phyloP scores from a whole-genome alignment of 2,329 filamentous ascomycete species.

The Xylogone sp. region DNA sequence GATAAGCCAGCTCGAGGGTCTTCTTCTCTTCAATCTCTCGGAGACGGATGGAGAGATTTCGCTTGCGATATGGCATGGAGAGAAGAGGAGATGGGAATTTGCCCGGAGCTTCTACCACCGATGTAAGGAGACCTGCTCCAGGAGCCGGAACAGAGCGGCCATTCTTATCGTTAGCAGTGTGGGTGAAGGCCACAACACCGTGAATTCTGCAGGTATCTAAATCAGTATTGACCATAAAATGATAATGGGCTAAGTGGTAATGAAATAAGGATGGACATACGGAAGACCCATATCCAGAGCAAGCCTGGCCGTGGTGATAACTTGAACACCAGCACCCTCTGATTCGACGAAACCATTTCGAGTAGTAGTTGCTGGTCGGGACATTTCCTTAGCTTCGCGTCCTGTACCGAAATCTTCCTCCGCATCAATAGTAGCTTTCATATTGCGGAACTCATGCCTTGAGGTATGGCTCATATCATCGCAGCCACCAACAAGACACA shows the following conservation, averaged over 20 bases:
- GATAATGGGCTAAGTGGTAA: too few species aligned
- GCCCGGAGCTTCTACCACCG: conserved; percentile 78
- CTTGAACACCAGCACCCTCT: conserved; percentile 91
- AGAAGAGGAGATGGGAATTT: conserved; percentile 90
- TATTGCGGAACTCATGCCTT: conserved; percentile 98
- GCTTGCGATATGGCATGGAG: conserved; percentile 86
- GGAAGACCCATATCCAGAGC: conserved; percentile 96
- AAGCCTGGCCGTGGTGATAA: conserved; percentile 93
- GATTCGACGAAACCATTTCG: conserved; percentile 98
- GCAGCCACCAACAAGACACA: conserved; percentile 79
- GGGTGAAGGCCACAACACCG: conserved; percentile 84
- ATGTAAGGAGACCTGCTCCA: conserved; percentile 91
- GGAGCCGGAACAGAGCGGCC: conserved; percentile 93
- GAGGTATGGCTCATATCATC: conserved; percentile 98
- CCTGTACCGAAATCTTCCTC: conserved; percentile 91
- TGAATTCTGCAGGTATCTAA: too few species aligned
- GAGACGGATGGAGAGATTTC: conserved; percentile 87
- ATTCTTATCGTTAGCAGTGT: conserved; percentile 96
- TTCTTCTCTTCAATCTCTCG: conserved; percentile 92
- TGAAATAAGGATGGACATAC: too few species aligned
- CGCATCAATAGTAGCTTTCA: conserved; percentile 98
- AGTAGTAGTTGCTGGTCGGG: conserved; percentile 89
- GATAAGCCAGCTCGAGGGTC: conserved; percentile 83
- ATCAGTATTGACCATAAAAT: too few species aligned
- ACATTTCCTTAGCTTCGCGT: conserved; percentile 93